Base-by-base conservation (phyloP, 2,329 filamentous ascomycete species). In the Samsoniella hepiali region DNA sequence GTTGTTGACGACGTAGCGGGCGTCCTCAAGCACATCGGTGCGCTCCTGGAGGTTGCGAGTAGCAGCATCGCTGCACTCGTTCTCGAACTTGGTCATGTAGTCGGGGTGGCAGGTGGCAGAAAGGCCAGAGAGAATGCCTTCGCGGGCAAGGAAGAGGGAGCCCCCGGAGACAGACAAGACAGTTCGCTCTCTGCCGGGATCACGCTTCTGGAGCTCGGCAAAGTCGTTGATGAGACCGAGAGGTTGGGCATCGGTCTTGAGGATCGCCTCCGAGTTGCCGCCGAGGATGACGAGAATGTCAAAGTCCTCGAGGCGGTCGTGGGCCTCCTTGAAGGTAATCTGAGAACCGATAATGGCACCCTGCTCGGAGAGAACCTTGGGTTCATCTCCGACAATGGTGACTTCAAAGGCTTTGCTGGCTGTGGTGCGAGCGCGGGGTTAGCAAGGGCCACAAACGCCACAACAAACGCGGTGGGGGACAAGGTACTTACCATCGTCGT, bases 1-100 rank as follows among this genome's bases (percentile, higher is more conserved):
- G 78, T 96, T 95, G 82, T 96, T 96, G 75, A 96, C 91, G 27
- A 96, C 91, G 73, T 95, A 96, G 72, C 91, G 85, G 72, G 84
- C 83, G 67, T 91, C 88, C 72, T 95, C 91, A 72, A 94, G 84
- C 67, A 95, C 89, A 72, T 95, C 91, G 70, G 90, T 92, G 72
- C 90, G 88, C 79, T 93, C 89, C 63, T 86, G 84, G 68, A 90
- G 81, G 74, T 91, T 87, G 67, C 87, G 82, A 64, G 86, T 85
- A 53, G 89, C 85, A 55, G 87, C 86, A 67, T 91, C 87, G 75
- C 89, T 90, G 81, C 90, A 93, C 69, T 93, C 78, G 70, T 88
- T 93, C 81, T 95, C 91, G 72, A 96, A 87, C 68, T 86, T 89
- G 74, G 91, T 92, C 70, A 93, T 83, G 78, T 82, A 88, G 76